Base-by-base conservation (phyloP, 495 filamentous ascomycete genomes). In the Tetracladium marchalianum region DNA sequence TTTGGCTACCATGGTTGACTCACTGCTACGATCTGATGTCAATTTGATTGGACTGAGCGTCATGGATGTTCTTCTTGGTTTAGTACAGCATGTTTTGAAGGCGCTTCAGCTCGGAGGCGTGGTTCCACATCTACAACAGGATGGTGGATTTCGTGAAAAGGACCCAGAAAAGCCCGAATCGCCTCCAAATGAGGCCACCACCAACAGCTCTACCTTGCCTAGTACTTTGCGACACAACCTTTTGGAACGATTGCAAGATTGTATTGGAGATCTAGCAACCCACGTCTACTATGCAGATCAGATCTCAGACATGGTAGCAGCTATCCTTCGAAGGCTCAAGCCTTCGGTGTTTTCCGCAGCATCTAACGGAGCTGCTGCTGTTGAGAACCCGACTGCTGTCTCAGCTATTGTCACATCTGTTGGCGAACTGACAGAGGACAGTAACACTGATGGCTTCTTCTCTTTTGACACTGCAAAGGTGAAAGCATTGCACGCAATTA, bases 231-330 rank as follows among this genome's bases (percentile, higher is more conserved):
- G 63, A 13, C 61, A 54, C 16, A 35, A 43, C 43, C 53, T 58
- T 5, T 41, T 58, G 22, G 12, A 31, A 41, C 41, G 49, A 34
- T 66, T 96, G 5, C 80, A 87, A 53, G 71, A 76, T 49, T 89
- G 81, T 61, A 88, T 94, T 47, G 85, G 84, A 7, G 75, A 85
- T 59, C 70, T 96, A n/a, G 87, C 86, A 1, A 94, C 85, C 0
- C 90, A 96, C 59, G 80, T 90, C 11, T 96, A 96, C 62, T 96
- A 96, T 61, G 82, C 84, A 1, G 89, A 96, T 49, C 89, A 96
- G 58, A 84, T 96, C 39, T 78, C 82, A 2, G 90, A 96, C 58
- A 95, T 95, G 85, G 80, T 94, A 39, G 72, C 78, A 1, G 76
- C 85, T 0, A 81, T 96, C 35, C 66, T 96, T 22, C 64, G 72